Conservation (phyloP, 495 filamentous ascomycete species). For the Aspergillus heteromorphus region DNA sequence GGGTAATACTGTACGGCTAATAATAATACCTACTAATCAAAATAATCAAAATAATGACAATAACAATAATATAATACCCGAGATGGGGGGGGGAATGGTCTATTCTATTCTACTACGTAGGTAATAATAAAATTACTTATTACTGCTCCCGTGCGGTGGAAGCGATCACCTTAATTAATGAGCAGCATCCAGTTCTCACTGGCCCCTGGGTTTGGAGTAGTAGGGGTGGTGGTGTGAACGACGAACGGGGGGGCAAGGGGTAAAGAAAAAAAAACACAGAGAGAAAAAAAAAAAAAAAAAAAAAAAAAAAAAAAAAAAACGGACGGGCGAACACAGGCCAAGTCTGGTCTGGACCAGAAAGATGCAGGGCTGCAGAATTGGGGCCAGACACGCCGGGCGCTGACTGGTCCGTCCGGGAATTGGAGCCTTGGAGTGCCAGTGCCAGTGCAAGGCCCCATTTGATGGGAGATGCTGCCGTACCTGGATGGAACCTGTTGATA, state of each 20-base stretch:
- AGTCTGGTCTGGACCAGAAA: conserved; percentile 17
- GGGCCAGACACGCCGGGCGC: background rate
- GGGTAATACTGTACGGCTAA: background rate
- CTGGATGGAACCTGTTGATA: no score
- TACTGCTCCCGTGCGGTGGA: background rate
- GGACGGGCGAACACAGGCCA: background rate
- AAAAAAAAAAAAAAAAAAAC: background rate
- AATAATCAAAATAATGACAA: background rate
- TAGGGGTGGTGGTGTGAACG: background rate
- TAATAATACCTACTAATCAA: background rate
- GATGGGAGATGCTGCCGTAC: background rate
- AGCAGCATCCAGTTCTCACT: background rate
- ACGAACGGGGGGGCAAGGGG: background rate
- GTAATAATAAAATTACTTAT: background rate
- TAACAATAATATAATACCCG: background rate
- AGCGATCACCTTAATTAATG: background rate
- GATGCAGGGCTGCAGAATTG: conserved; percentile 17
- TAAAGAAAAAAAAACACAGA: background rate
- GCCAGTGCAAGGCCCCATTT: background rate
- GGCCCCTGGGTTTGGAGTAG: no score
- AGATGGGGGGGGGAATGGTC: no score
- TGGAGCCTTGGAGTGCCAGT: background rate
- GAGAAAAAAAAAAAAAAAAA: background rate
- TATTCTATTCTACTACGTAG: no score
- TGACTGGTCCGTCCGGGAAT: background rate